Conservation (phyloP, 805 yeast species). For the Metschnikowia sp. region DNA sequence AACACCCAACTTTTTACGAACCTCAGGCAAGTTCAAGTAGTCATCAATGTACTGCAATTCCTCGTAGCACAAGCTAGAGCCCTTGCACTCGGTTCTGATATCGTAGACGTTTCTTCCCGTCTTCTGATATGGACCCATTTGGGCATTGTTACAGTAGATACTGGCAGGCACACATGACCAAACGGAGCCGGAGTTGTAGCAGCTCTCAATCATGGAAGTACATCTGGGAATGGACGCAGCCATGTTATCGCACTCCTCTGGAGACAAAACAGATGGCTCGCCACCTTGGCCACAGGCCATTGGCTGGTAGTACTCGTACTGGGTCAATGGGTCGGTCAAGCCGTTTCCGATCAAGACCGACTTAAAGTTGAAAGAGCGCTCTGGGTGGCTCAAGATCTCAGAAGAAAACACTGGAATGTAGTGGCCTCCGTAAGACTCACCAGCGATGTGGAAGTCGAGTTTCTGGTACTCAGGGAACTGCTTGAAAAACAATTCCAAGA, state of each 20-base stretch:
- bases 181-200: constrained; percentile 71
- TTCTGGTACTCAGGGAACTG: constrained; percentile 70
- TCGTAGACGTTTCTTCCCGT: constrained; percentile 93
- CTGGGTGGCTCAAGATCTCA: constrained; percentile 57
- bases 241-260: constrained; percentile 70
- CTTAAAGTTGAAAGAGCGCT: constrained; percentile 18
- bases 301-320: constrained; percentile 50
- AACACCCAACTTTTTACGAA: constrained; percentile 81
- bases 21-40: constrained; percentile 74
- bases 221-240: constrained; percentile 66
- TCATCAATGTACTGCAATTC: constrained; percentile 70
- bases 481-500: constrained; percentile 77
- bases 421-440: constrained; percentile 93
- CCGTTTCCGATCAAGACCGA: constrained; percentile 93
- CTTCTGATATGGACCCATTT: constrained; percentile 52
- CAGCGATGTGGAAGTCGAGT: constrained; percentile 75
- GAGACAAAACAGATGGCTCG: constrained; percentile 65
- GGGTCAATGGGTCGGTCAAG: constrained; percentile 69
- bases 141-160: constrained; percentile 81
- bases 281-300: constrained; percentile 96
- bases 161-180: constrained; percentile 91
- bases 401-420: constrained; percentile 87
- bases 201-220: constrained; percentile 65
- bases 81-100: constrained; percentile 76
- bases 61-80: constrained; percentile 68